These are phyloP conservation scores for Boletus rex-veris DNA, from an alignment of 768 basidiomycete genomes.

Conservation along the genomic window DNA sequence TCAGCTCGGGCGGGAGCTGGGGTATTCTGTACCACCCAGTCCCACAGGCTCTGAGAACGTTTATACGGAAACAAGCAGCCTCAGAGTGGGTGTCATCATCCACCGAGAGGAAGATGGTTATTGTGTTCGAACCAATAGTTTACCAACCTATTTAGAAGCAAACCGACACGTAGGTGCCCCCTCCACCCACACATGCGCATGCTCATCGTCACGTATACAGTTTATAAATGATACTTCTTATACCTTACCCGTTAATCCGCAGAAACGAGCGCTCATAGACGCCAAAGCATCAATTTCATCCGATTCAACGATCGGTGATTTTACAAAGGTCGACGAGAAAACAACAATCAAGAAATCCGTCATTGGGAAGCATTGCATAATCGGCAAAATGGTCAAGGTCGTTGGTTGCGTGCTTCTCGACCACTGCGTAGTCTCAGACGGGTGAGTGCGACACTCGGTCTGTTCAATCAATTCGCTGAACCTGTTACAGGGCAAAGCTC, in stretches of 20 bases:
- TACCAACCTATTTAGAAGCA: conserved; percentile 73
- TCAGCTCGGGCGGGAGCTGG: conserved; percentile 28
- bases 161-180: conserved; percentile 64
- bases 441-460: conserved; percentile 41
- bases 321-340: conserved; percentile 77
- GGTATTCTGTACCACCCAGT: conserved; percentile 44
- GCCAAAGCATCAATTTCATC: conserved; percentile 77
- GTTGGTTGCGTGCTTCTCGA: conserved; percentile 81
- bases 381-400: conserved; percentile 83
- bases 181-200: not conserved
- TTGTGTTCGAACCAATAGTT: conserved; percentile 70
- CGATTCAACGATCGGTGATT: conserved; percentile 79
- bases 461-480: conserved; percentile 1
- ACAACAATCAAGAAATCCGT: conserved; percentile 77
- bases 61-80: conserved; percentile 37
- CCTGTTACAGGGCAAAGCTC: conserved; percentile 57
- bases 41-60: conserved; percentile 40
- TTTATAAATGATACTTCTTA: conserved; percentile 52
- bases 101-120: conserved; percentile 52
- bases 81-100: conserved; percentile 64
- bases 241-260: conserved; percentile 54
- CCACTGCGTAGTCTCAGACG: conserved; percentile 84
- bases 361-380: conserved; percentile 78
- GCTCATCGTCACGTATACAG: conserved; percentile 24
- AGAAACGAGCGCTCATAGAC: conserved; percentile 68